Conservation (phyloP, 768 basidiomycete genomes). For the Daedaleopsis sinensis region DNA sequence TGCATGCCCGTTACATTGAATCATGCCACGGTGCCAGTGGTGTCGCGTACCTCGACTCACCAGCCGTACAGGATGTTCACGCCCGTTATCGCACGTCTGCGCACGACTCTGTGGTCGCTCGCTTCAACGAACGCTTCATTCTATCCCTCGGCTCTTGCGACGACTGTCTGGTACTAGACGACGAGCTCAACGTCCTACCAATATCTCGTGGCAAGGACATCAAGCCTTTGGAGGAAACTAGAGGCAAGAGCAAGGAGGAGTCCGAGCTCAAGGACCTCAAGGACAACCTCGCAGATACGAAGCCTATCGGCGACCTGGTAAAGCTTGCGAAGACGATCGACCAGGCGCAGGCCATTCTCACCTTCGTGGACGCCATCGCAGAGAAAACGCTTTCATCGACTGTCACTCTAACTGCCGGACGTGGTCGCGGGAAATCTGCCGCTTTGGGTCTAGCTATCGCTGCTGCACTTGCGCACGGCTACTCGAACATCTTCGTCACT, state of each 20-base stretch:
- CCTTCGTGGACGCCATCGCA: conserved; percentile 92
- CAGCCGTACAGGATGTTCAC: conserved; percentile 80
- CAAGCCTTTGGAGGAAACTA: conserved; percentile 55
- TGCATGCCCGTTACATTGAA: no score
- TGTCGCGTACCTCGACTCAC: background rate
- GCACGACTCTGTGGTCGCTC: conserved; percentile 85
- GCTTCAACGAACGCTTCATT: conserved; percentile 99
- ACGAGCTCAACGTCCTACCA: conserved; percentile 96
- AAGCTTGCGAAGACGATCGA: conserved; percentile 91
- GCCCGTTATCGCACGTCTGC: conserved; percentile 91
- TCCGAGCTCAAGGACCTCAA: conserved; percentile 78
- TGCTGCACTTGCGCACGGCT: conserved; percentile 89
- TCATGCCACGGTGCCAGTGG: no score
- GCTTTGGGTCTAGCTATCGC: conserved; percentile 95
- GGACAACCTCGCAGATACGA: conserved; percentile 76
- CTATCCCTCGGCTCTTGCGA: conserved; percentile 92
- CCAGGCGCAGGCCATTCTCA: conserved; percentile 92
- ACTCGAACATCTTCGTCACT: conserved; percentile 97
- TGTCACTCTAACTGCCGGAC: conserved; percentile 90
- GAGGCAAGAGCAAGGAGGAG: conserved; percentile 54
- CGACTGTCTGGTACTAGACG: conserved; percentile 93
- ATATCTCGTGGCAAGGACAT: conserved; percentile 96
- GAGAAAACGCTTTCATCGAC: conserved; percentile 94
- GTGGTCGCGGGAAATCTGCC: conserved; percentile 96
- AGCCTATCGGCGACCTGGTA: conserved; percentile 86